Conservation (phyloP, 192 early-diverging fungal genomes). For the Endogone sp. region DNA sequence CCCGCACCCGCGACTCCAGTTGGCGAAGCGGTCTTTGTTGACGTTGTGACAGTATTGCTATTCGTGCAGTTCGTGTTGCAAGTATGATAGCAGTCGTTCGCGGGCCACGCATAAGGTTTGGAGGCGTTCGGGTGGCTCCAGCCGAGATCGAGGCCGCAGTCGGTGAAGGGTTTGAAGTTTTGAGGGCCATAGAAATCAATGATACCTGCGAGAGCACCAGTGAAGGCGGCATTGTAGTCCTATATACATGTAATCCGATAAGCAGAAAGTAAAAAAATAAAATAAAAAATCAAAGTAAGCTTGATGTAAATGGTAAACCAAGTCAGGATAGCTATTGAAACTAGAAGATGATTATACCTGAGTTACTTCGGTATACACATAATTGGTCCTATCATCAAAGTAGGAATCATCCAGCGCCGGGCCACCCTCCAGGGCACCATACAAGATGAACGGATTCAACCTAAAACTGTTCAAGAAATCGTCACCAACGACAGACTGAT, state of each 20-base stretch:
- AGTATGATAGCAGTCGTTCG: conserved; percentile 36
- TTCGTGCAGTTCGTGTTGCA: conserved; percentile 19
- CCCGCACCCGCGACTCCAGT: too few relatives aligned
- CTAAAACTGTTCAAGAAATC: conserved; percentile 38
- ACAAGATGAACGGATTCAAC: conserved; percentile 41
- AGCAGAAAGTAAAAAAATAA: too few relatives aligned
- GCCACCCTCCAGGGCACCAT: conserved; percentile 54
- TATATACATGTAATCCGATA: too few relatives aligned
- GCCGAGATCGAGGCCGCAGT: conserved; percentile 30
- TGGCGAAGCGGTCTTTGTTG: too few relatives aligned
- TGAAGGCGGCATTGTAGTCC: not conserved
- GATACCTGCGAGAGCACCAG: conserved; percentile 24
- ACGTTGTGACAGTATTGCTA: not conserved
- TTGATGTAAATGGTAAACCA: too few relatives aligned
- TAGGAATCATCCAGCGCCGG: conserved; percentile 50
- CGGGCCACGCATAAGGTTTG: conserved; percentile 20
- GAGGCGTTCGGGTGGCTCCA: conserved; percentile 32
- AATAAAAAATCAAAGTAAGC: too few relatives aligned
- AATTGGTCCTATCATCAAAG: conserved; percentile 42
- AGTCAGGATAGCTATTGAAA: too few relatives aligned
- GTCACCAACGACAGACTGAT: conserved; percentile 35
- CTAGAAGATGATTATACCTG: too few relatives aligned
- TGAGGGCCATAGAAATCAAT: conserved; percentile 32
- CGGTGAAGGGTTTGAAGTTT: conserved; percentile 27
- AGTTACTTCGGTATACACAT: conserved; percentile 47